phyloP scores from a whole-genome alignment of 306 rosid species.

The Ziziphus jujuba region DNA sequence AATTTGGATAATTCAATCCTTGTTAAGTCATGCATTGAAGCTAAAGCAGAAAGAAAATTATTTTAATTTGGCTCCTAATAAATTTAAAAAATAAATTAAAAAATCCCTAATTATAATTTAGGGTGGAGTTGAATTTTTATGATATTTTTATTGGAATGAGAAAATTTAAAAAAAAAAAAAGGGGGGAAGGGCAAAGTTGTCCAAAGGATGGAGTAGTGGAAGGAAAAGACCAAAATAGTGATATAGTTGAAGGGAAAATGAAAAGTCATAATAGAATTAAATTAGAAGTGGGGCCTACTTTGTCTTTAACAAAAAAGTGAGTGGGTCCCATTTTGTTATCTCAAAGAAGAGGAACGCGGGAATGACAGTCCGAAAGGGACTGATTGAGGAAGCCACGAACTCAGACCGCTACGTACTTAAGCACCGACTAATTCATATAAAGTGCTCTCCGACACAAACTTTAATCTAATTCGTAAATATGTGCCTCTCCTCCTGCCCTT shows the following conservation, averaged over 20 bases:
- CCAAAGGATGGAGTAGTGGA: background rate
- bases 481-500: no score
- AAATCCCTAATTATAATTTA: no score
- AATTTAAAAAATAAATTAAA: no score
- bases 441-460: no score
- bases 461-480: no score
- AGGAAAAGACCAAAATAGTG: background rate
- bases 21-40: no score
- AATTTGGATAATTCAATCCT: no score
- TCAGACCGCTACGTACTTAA: background rate
- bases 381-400: background rate
- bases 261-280: background rate
- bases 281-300: background rate
- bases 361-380: conserved; percentile 17
- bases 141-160: no score
- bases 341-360: conserved; percentile 19
- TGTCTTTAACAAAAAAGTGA: background rate
- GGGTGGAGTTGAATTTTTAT: no score
- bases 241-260: background rate
- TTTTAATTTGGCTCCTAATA: no score
- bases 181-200: background rate
- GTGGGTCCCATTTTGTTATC: background rate
- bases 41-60: no score
- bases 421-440: no score
- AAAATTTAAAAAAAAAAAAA: background rate